A percentile compares a stretch with the other conserved stretches of the same genome.
These are phyloP conservation scores for Zymoseptoria passerinii DNA, from an alignment of 2,329 filamentous ascomycete genomes.

Conservation along the genomic window DNA sequence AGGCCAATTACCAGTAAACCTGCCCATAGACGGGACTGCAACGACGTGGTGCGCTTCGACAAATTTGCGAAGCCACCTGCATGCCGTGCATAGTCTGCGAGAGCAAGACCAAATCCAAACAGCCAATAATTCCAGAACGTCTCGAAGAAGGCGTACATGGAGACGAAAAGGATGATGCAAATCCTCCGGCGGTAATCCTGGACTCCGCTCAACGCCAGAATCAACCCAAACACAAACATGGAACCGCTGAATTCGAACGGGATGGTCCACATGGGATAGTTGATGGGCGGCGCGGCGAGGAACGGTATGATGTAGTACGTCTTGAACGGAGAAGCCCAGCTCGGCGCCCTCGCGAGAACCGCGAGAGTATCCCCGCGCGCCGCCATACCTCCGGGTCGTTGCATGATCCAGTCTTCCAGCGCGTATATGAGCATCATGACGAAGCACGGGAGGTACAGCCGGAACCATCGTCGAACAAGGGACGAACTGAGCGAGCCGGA, in stretches of 20 bases:
- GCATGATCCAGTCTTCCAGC: neutral
- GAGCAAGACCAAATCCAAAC: conserved; percentile 2
- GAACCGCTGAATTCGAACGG: conserved; percentile 6
- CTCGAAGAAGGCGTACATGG: neutral
- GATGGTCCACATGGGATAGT: conserved; percentile 8
- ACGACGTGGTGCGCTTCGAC: neutral
- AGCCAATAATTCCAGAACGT: conserved; percentile 5
- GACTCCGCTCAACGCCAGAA: conserved; percentile 1
- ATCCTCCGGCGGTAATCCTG: neutral
- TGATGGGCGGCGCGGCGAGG: neutral
- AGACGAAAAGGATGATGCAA: neutral
- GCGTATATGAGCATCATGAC: neutral
- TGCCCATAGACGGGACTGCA: neutral
- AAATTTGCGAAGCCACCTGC: conserved; percentile 2
- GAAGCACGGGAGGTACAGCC: conserved; percentile 4
- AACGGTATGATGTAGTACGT: neutral
- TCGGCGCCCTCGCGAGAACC: neutral
- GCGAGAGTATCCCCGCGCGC: neutral
- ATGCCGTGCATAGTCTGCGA: conserved; percentile 5
- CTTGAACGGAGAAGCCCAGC: conserved; percentile 2
- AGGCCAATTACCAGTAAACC: neutral
- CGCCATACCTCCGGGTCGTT: neutral
- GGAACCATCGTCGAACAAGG: conserved; percentile 1
- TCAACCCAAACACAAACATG: conserved; percentile 2
- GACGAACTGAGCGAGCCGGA: conserved; percentile 1